phyloP scores from a whole-genome alignment of 192 early-diverging fungal genomes.

The Ramicandelaber brevisporus region DNA sequence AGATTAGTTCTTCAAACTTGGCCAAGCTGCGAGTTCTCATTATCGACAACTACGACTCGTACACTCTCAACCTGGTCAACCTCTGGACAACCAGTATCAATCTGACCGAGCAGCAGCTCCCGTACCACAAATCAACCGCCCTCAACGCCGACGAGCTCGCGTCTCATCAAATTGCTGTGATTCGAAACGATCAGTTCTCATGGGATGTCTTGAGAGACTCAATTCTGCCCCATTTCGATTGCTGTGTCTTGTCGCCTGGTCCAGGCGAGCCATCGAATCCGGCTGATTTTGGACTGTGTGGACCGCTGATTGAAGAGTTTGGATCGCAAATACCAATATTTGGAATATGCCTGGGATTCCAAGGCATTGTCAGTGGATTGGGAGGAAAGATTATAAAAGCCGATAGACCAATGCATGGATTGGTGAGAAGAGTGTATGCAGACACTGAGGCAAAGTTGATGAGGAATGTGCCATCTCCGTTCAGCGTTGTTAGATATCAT shows the following conservation, averaged over 20 bases:
- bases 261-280: constrained; percentile 54
- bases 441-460: constrained; percentile 18
- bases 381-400: constrained; percentile 41
- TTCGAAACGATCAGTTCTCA: constrained; percentile 75
- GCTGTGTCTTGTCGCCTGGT: constrained; percentile 78
- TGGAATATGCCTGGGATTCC: constrained; percentile 86
- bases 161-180: constrained; percentile 52
- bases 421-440: constrained; percentile 22
- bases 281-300: constrained; percentile 18
- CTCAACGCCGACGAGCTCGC: constrained; percentile 7
- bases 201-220: constrained; percentile 29
- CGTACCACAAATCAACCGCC: constrained; percentile 5
- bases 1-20: too few species aligned
- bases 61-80: constrained; percentile 87
- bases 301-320: constrained; percentile 6
- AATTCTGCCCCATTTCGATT: constrained; percentile 65
- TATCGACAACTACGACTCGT: constrained; percentile 94
- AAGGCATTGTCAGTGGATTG: constrained; percentile 48
- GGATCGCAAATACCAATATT: constrained; percentile 45
- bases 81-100: constrained; percentile 11
- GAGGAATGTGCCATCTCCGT: constrained; percentile 25
- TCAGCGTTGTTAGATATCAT: constrained; percentile 73
- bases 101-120: constrained; percentile 6
- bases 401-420: constrained; percentile 56
- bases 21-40: constrained; percentile 33